Conservation (phyloP, 164 flowering plant genomes). For the Nymphaea colorata region DNA sequence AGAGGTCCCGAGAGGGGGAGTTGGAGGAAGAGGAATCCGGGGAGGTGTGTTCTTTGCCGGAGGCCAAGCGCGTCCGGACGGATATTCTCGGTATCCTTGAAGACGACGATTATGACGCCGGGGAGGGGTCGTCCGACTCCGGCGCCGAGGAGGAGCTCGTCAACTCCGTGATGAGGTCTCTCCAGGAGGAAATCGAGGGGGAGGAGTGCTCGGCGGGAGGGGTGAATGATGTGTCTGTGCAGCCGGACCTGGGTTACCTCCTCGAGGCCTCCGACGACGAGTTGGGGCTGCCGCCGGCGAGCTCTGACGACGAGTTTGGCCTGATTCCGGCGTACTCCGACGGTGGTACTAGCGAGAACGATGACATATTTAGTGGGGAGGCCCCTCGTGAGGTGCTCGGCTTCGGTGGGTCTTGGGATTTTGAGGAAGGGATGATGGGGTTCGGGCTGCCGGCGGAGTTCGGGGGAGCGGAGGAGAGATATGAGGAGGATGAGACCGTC, state of each 20-base stretch:
- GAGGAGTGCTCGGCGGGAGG: conserved; percentile 6
- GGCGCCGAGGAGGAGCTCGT: conserved; percentile 28
- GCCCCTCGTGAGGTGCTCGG: background rate
- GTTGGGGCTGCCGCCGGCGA: conserved; percentile 62
- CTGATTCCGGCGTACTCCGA: conserved; percentile 43
- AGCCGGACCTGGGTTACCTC: conserved; percentile 46
- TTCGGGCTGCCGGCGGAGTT: background rate
- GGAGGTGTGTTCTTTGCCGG: conserved; percentile 11
- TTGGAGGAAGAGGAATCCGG: conserved; percentile 6
- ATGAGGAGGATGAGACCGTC: background rate
- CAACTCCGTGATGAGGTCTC: conserved; percentile 39
- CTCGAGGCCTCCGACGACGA: conserved; percentile 77
- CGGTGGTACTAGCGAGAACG: background rate
- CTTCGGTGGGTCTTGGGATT: conserved; percentile 1
- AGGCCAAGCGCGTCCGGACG: conserved; percentile 40
- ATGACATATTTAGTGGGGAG: background rate
- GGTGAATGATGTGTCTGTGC: conserved; percentile 20
- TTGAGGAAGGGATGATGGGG: background rate
- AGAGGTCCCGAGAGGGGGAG: background rate
- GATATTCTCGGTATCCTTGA: conserved; percentile 37
- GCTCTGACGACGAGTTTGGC: conserved; percentile 52
- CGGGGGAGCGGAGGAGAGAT: background rate
- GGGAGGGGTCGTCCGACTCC: conserved; percentile 5
- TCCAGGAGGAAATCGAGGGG: conserved; percentile 40
- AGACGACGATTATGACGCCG: conserved; percentile 23